Evolutionary conservation across 108 stramenopile species (phyloP), one percentile per base, ranked within the genome.

Genomic region (Nitzschia sp.): DNA sequence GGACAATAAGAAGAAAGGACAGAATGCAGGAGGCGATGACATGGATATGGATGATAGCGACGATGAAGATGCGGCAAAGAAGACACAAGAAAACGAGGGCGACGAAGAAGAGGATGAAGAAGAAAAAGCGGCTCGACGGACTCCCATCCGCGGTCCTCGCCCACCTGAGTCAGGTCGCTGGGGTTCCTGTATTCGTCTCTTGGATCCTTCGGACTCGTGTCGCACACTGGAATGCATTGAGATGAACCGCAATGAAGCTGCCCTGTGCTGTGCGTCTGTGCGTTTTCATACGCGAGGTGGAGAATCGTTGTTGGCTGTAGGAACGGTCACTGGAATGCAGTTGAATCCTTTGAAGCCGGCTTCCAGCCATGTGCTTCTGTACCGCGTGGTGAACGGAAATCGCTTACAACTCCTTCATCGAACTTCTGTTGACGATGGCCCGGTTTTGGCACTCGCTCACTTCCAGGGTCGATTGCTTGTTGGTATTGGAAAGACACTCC

Each of bases 101-200:
- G 91, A 86, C 6, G 92, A 86, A 7, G 86, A 85, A 10, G 89
- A 90, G 15, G 94, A 94, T 53, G 95, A 93, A 37, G 93, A 90
- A 38, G 88, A 86, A 22, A 82, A 79, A 44, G 81, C 63, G 24
- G 80, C 83, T 14, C 83, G 84, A 37, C 50, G 55, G 42, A 91
- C 91, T 6, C 83, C 89, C 9, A 83, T 98, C 21, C 92, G 96
- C 59, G 95, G 95, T 44, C 96, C 97, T 6, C 61, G 93, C 58
- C 97, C 97, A 26, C 80, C 89, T 10, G 69, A 73, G 20, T 83
- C 72, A 50, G 93, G 94, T 19, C 70, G 76, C 24, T 99, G 98
- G 98, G 98, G 97, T 40, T 95, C 94, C 41, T 96, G 95, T 70
- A 67, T 99, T 17, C 94, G 98, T 20, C 77, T 99, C 51, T 52